phyloP scores from a whole-genome alignment of 2,329 filamentous ascomycete species.

The Falciphora oryzae region DNA sequence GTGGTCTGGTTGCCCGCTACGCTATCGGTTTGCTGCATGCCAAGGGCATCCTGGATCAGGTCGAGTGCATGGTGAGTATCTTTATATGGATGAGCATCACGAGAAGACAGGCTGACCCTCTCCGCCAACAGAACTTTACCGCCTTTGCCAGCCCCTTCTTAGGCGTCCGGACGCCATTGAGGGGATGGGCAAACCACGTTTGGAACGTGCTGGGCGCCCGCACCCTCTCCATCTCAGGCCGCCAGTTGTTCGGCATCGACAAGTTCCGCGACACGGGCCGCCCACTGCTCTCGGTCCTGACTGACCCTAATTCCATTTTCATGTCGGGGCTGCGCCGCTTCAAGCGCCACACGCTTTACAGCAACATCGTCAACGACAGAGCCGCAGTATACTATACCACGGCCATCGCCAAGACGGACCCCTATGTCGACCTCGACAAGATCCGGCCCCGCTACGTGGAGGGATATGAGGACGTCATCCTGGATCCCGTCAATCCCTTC shows the following conservation, averaged over 20 bases:
- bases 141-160: conserved; percentile 86
- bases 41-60: conserved; percentile 69
- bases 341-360: conserved; percentile 70
- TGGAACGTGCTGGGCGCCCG: conserved; percentile 83
- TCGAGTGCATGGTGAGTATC: conserved; percentile 65
- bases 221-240: conserved; percentile 75
- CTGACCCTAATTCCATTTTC: conserved; percentile 81
- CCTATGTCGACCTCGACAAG: conserved; percentile 62
- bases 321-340: conserved; percentile 73
- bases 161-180: conserved; percentile 65
- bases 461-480: conserved; percentile 68
- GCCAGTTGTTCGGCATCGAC: conserved; percentile 84
- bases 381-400: conserved; percentile 82
- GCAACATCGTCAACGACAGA: conserved; percentile 82
- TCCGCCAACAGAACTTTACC: conserved; percentile 66
- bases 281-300: conserved; percentile 73
- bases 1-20: conserved; percentile 81
- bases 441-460: conserved; percentile 67
- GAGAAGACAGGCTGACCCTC: not conserved
- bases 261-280: conserved; percentile 76
- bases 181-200: conserved; percentile 58
- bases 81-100: not conserved
- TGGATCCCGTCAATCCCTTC: conserved; percentile 56
- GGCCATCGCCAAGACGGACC: conserved; percentile 69
- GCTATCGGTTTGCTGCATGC: conserved; percentile 78